phyloP scores from a whole-genome alignment of 257 asterid genomes.

The Scutellaria barbata region DNA sequence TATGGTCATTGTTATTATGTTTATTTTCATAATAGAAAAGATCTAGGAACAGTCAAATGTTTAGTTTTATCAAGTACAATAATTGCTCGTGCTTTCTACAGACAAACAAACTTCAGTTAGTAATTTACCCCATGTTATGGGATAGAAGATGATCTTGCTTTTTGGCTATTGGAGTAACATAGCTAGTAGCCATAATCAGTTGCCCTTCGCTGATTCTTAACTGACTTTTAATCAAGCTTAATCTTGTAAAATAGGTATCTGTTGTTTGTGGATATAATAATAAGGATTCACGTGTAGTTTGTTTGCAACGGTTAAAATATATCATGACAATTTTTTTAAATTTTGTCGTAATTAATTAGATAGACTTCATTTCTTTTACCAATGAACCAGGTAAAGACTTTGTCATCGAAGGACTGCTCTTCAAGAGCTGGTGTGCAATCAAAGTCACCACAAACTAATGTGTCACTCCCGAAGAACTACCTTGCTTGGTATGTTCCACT shows the following conservation, averaged over 20 bases:
- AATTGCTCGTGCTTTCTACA: conserved; percentile 1
- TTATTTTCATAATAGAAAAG: not conserved
- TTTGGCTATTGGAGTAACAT: not conserved
- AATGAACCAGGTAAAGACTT: conserved; percentile 31
- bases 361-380: not conserved
- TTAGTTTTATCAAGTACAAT: not conserved
- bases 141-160: not conserved
- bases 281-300: not conserved
- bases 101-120: not conserved
- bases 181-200: conserved; percentile 4
- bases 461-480: not conserved
- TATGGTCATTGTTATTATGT: not conserved
- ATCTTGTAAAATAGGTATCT: conserved; percentile 11
- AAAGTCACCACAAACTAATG: conserved; percentile 21
- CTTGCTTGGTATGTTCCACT: conserved; percentile 37
- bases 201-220: not conserved
- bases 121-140: not conserved
- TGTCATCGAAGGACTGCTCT: not conserved
- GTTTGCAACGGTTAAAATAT: not conserved
- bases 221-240: not conserved
- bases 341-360: not conserved
- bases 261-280: not conserved
- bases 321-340: not conserved
- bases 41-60: not conserved
- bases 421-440: conserved; percentile 29